These are phyloP conservation scores for Polytrichum commune DNA, from an alignment of 225 moss, liverwort and hornwort genomes.

Conservation along the genomic window DNA sequence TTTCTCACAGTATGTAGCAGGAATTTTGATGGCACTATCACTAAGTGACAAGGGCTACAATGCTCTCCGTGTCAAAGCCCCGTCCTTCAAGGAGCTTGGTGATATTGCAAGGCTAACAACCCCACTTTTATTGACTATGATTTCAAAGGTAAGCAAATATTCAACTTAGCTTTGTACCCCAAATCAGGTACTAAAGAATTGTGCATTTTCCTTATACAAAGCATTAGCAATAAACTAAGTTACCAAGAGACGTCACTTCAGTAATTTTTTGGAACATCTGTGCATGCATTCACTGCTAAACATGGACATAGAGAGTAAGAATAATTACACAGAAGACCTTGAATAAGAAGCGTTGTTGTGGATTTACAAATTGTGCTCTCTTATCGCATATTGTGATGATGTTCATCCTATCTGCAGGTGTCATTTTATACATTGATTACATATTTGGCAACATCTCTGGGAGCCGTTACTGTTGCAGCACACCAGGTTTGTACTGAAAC, in stretches of 20 bases:
- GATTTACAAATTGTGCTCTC: too few species aligned
- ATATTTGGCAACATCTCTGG: conserved; percentile 79
- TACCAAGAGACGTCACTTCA: too few species aligned
- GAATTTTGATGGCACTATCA: conserved; percentile 69
- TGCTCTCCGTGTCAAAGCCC: conserved; percentile 59
- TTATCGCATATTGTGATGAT: background rate
- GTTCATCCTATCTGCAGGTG: conserved; percentile 37
- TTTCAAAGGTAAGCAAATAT: conserved; percentile 66
- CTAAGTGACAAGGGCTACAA: conserved; percentile 72
- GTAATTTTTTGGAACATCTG: too few species aligned
- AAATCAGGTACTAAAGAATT: too few species aligned
- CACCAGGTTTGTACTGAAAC: conserved; percentile 54
- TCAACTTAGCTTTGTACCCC: background rate
- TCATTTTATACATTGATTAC: conserved; percentile 84
- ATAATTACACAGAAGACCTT: too few species aligned
- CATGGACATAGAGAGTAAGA: too few species aligned
- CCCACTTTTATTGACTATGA: conserved; percentile 86
- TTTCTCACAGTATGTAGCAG: conserved; percentile 69
- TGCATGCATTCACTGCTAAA: too few species aligned
- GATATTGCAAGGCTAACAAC: conserved; percentile 72
- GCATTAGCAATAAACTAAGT: too few species aligned
- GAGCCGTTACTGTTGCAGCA: conserved; percentile 74
- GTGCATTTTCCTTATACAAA: too few species aligned
- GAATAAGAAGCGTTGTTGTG: too few species aligned
- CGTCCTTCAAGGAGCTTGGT: conserved; percentile 54